Conservation (phyloP, 805 yeast genomes). For the Scheffersomyces coipomensis region DNA sequence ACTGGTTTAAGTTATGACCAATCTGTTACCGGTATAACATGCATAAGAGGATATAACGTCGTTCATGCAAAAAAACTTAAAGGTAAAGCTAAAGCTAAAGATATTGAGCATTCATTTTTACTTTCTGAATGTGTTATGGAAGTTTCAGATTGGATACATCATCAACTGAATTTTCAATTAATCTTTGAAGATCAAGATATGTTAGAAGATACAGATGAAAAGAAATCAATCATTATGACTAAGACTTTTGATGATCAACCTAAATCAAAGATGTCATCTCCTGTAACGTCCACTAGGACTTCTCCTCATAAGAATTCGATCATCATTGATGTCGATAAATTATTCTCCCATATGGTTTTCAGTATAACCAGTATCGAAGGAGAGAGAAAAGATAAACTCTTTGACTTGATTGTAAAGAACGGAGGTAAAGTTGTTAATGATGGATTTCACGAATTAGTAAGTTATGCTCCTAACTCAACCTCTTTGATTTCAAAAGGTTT, state of each 20-base stretch:
- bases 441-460: conserved; percentile 30
- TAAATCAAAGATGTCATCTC: neutral
- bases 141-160: conserved; percentile 35
- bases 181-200: conserved; percentile 17
- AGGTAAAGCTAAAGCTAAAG: conserved; percentile 6
- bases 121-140: conserved; percentile 39
- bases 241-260: neutral
- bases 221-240: neutral
- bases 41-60: conserved; percentile 62
- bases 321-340: conserved; percentile 2
- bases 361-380: conserved; percentile 37
- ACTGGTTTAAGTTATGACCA: conserved; percentile 37
- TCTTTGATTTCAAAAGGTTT: conserved; percentile 10
- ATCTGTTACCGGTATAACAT: conserved; percentile 34
- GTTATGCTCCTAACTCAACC: conserved; percentile 11
- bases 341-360: conserved; percentile 26
- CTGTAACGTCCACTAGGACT: neutral
- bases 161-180: conserved; percentile 30
- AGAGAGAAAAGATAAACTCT: conserved; percentile 30
- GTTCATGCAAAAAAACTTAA: conserved; percentile 35
- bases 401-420: conserved; percentile 31
- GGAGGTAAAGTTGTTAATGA: conserved; percentile 43
- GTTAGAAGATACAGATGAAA: conserved; percentile 5
- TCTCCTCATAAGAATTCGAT: neutral
- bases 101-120: conserved; percentile 18